Conservation (phyloP, 2,329 filamentous ascomycete genomes). For the Hirsutella thompsonii region DNA sequence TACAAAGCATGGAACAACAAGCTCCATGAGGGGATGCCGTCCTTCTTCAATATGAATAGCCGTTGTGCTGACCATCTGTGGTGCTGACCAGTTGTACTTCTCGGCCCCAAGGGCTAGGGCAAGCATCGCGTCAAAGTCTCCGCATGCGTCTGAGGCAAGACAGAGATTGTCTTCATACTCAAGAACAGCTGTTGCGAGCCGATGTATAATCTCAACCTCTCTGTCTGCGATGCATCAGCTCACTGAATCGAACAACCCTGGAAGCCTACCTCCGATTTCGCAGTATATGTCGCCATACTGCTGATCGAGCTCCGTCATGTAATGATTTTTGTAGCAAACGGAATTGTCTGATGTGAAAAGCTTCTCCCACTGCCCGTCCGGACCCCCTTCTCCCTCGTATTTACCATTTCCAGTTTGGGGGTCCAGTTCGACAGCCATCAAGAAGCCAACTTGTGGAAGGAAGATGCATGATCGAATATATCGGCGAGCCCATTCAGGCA, state of each 20-base stretch:
- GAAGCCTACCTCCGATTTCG: conserved; percentile 57
- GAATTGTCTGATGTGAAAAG: conserved; percentile 60
- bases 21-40: conserved; percentile 76
- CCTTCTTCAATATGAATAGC: conserved; percentile 64
- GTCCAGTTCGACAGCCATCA: conserved; percentile 55
- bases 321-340: conserved; percentile 75
- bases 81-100: conserved; percentile 58
- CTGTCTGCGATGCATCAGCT: conserved; percentile 41
- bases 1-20: conserved; percentile 68
- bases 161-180: conserved; percentile 54
- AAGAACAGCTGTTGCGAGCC: conserved; percentile 58
- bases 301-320: conserved; percentile 70
- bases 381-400: conserved; percentile 47
- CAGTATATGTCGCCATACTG: conserved; percentile 77
- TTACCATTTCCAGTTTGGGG: conserved; percentile 39
- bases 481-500: conserved; percentile 45
- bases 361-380: conserved; percentile 57
- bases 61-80: conserved; percentile 57
- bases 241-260: too few species aligned
- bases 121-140: conserved; percentile 75
- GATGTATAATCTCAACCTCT: conserved; percentile 80
- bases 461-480: conserved; percentile 68
- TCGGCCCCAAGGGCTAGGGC: conserved; percentile 68
- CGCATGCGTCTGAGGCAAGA: conserved; percentile 64
- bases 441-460: conserved; percentile 82